A percentile compares a stretch with the other conserved stretches of the same genome.
Evolutionary conservation across 2,329 filamentous ascomycete genomes (phyloP).

Genomic region (Phyllosticta capitalensis): DNA sequence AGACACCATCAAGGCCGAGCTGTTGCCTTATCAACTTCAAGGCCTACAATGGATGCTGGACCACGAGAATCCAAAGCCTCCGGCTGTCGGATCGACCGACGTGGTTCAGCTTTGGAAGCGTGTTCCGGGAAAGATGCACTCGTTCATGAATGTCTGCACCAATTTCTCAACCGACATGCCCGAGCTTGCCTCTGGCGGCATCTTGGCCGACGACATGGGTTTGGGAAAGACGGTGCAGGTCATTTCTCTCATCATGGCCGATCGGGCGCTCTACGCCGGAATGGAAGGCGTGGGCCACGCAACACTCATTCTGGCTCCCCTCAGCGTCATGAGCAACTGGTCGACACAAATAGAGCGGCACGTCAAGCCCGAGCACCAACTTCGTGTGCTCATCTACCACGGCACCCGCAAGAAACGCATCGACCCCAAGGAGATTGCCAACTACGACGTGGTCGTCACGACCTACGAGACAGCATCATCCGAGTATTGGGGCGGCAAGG

Average conservation of each 20-base stretch:
- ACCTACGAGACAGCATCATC: slow-evolving; percentile 61
- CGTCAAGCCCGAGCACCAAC: slow-evolving; percentile 45
- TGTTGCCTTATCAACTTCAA: slow-evolving; percentile 70
- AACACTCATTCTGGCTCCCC: slow-evolving; percentile 72
- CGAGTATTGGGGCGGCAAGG: slow-evolving; percentile 14
- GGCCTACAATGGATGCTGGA: slow-evolving; percentile 73
- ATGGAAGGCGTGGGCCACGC: slow-evolving; percentile 52
- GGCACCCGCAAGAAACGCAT: slow-evolving; percentile 44
- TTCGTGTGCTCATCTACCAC: slow-evolving; percentile 63
- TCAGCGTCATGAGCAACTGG: slow-evolving; percentile 78
- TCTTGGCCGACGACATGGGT: slow-evolving; percentile 67
- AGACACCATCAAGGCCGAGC: slow-evolving; percentile 49
- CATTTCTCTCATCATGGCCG: slow-evolving; percentile 63
- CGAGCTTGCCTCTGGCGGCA: slow-evolving; percentile 56
- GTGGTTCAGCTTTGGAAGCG: slow-evolving; percentile 72
- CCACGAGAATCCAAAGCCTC: slow-evolving; percentile 62
- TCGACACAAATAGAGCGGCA: slow-evolving; percentile 67
- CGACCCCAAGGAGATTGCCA: slow-evolving; percentile 50
- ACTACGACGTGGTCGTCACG: slow-evolving; percentile 67
- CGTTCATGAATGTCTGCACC: slow-evolving; percentile 61
- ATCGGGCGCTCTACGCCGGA: slow-evolving; percentile 37
- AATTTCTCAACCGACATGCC: slow-evolving; percentile 56
- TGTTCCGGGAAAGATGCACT: slow-evolving; percentile 25
- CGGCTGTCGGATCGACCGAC: slow-evolving; percentile 48
- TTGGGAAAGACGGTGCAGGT: slow-evolving; percentile 78